Evolutionary conservation across 192 early-diverging fungal genomes (phyloP).

Genomic region (Coemansia sp.): DNA sequence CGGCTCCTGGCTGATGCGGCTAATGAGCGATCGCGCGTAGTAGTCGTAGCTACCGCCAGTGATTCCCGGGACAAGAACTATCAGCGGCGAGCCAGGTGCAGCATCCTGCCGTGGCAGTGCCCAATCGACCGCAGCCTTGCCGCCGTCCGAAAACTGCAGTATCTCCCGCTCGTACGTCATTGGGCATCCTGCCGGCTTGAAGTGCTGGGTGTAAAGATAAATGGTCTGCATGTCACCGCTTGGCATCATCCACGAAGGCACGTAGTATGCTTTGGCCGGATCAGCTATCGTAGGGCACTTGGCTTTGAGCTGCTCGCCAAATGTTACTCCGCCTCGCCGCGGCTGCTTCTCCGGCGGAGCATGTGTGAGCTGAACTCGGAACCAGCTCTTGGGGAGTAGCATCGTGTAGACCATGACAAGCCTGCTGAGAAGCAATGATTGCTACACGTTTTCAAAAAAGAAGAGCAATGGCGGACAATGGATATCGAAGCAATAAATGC

Average conservation of each 20-base stretch:
- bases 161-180: slow-evolving; percentile 44
- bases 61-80: slow-evolving; percentile 40
- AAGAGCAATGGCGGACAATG: no score
- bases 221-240: slow-evolving; percentile 79
- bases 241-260: slow-evolving; percentile 65
- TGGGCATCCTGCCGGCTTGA: slow-evolving; percentile 40
- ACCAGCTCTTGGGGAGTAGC: slow-evolving; percentile 34
- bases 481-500: no score
- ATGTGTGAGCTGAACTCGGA: slow-evolving; percentile 33
- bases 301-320: slow-evolving; percentile 26
- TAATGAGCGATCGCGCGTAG: slow-evolving; percentile 45
- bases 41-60: slow-evolving; percentile 45
- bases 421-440: no score
- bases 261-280: slow-evolving; percentile 52
- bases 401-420: slow-evolving; percentile 16
- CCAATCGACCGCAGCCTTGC: slow-evolving; percentile 43
- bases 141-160: slow-evolving; percentile 45
- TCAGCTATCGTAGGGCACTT: slow-evolving; percentile 57
- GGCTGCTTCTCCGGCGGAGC: slow-evolving; percentile 37
- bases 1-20: slow-evolving; percentile 31
- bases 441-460: background rate
- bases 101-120: slow-evolving; percentile 18
- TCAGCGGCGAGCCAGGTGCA: slow-evolving; percentile 15
- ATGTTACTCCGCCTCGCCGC: slow-evolving; percentile 8
- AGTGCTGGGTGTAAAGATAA: slow-evolving; percentile 49